A percentile compares a stretch with the other conserved stretches of the same genome.
Conservation (phyloP, 2,329 filamentous ascomycete species). For the Ceratocystis papillata region DNA sequence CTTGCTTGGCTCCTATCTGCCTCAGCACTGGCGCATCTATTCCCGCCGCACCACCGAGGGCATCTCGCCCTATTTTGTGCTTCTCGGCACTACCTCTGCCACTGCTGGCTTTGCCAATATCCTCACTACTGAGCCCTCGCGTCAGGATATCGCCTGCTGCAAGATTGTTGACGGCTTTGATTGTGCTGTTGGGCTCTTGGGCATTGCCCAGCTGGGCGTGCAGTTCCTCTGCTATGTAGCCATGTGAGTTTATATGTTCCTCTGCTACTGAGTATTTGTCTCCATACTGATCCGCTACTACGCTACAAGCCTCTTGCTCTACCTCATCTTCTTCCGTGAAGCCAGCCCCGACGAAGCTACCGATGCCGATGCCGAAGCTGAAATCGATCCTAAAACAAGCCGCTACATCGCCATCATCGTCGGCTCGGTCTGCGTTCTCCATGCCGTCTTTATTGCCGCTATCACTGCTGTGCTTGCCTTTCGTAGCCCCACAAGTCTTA, state of each 20-base stretch:
- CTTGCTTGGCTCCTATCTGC: constrained; percentile 84
- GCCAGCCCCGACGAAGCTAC: constrained; percentile 36
- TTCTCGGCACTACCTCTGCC: constrained; percentile 83
- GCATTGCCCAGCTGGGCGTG: constrained; percentile 79
- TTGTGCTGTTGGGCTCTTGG: constrained; percentile 74
- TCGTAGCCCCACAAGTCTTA: constrained; percentile 52
- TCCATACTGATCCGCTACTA: neutral
- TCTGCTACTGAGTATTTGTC: neutral
- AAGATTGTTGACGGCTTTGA: constrained; percentile 68
- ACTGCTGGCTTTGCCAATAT: constrained; percentile 90
- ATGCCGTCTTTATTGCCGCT: constrained; percentile 60
- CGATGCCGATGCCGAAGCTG: constrained; percentile 34
- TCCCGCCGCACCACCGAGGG: constrained; percentile 76
- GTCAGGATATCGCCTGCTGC: constrained; percentile 77
- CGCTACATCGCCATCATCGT: constrained; percentile 73
- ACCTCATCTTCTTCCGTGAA: constrained; percentile 83
- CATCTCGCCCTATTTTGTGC: constrained; percentile 88
- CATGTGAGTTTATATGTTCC: constrained; percentile 52
- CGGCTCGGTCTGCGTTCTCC: constrained; percentile 59
- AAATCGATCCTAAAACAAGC: constrained; percentile 45
- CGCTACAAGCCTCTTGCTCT: constrained; percentile 65
- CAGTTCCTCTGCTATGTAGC: constrained; percentile 88
- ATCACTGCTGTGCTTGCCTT: constrained; percentile 58
- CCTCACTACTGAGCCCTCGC: constrained; percentile 70
- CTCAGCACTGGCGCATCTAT: constrained; percentile 89